Base-by-base conservation (phyloP, 1,139 yeast genomes). In the Zygoascus meyerae region DNA sequence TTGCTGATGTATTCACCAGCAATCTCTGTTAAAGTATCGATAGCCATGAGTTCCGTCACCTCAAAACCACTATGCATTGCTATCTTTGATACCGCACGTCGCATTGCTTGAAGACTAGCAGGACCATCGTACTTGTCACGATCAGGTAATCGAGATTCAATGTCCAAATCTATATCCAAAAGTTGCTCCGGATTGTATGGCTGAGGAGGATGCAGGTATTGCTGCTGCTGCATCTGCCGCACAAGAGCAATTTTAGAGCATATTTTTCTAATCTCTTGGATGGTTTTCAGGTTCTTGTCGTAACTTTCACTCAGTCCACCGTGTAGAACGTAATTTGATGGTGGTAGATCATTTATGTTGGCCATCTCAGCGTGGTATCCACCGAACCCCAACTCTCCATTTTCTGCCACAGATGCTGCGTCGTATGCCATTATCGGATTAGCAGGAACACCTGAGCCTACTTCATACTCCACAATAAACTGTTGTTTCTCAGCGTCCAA, bases 41-140 rank as follows among this genome's bases (percentile, higher is more conserved):
- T 74, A 1, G 97, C 97, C 50, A 75, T 71, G 10, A 84, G 78
- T 55, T 86, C 87, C 0, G 95, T 78, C 1, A 83, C 73, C 67
- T 94, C 97, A 69, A 86, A 94, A 0, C 99, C 99, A 32, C 86
- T 83, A 48, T 87, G 86, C 97, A 92, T 92, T 1, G 87, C 81
- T 21, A 94, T 70, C 52, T 89, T 87, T 12, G 90, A 78, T 1
- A 86, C 77, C 41, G 82, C 78, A 54, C 86, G 79, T 54, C 80
- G 74, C 67, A 94, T 66, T 0, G 86, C 81, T 1, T 80, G 72
- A 58, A 75, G 78, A 26, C 87, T 84, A 10, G 87, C 73, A 1
- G 75, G 78, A 18, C 71, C 73, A 47, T 75, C 74, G 60, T 73
- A 70, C 9, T 71, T 67, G 52, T 81, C 86, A 49, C 87, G 87